A percentile compares a stretch with the other conserved stretches of the same genome.
Evolutionary conservation across 1,284 basidiomycete species (phyloP).

Genomic region (Peniophora sp.): DNA sequence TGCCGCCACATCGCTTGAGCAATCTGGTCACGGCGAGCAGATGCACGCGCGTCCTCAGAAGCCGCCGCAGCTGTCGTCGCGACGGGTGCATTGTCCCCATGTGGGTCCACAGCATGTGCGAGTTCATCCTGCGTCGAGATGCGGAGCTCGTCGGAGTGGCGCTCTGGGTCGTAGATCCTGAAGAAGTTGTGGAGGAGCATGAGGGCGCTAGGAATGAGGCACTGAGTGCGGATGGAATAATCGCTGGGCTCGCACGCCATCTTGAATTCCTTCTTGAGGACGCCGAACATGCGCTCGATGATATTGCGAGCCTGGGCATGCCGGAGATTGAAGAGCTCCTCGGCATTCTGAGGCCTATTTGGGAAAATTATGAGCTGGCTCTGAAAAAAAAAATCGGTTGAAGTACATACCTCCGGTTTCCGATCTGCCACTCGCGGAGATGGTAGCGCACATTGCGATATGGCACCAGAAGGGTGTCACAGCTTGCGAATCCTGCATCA

Average conservation of each 20-base stretch:
- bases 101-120: not conserved
- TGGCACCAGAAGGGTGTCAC: constrained; percentile 22
- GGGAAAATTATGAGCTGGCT: too few species aligned
- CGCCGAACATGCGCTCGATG: constrained; percentile 33
- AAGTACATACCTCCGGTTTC: constrained; percentile 13
- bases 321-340: constrained; percentile 33
- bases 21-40: not conserved
- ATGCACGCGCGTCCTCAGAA: not conserved
- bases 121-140: not conserved
- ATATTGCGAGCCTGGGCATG: constrained; percentile 30
- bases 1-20: not conserved
- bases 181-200: constrained; percentile 32
- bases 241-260: constrained; percentile 19
- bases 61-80: too few species aligned
- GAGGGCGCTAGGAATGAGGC: constrained; percentile 19
- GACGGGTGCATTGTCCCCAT: not conserved
- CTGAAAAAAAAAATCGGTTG: constrained; percentile 1
- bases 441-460: constrained; percentile 27
- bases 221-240: constrained; percentile 23
- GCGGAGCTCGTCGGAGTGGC: constrained; percentile 4
- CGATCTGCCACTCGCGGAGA: constrained; percentile 24
- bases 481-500: constrained; percentile 24
- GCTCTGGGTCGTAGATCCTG: constrained; percentile 18
- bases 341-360: constrained; percentile 21
- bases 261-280: constrained; percentile 25